Evolutionary conservation across 2,329 filamentous ascomycete species (phyloP), one percentile per base, ranked within the genome.

Genomic region (Chaetomiaceae sp.): DNA sequence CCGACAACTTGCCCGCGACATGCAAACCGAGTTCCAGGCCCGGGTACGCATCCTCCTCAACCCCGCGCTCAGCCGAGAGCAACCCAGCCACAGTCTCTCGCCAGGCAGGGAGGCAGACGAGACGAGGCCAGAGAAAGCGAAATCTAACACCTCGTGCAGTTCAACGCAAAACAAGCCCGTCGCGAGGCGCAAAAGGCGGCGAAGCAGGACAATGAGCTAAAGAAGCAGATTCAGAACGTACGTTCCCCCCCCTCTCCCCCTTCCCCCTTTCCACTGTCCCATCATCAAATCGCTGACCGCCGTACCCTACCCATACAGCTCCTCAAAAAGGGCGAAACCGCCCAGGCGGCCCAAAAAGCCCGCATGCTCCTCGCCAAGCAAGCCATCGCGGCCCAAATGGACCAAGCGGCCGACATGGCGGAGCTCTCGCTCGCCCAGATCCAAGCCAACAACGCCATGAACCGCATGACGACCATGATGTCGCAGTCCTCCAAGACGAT

Each of bases 391-490:
- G 74, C 79, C 63, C 80, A 83, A 69, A 82, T 83, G 78, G 80
- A 83, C 67, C 78, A 80, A 68, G 80, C 81, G 65, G 80, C 80
- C 67, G 80, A 84, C 69, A 81, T 82, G 79, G 79, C 80, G 23
- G 80, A 83, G 67, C 72, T 82, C 25, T 79, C 74, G 25, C 75
- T 77, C 42, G 76, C 78, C 3, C 80, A 83, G 72, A 82, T 84
- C 67, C 78, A 83, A 70, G 79, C 80, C 65, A 83, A 83, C 70
- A 83, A 82, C 60, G 72, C 78, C 52, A 82, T 83, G 79, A 83
- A 83, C 70, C 77, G 79, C 59, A 83, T 83, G 80, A 82, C 80
- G 53, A 69, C 77, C 63, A 82, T 82, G 79, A 82, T 83, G 79
- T 75, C 75, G 21, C 77, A 79, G 67, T 81, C 78, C 4, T 80